These are phyloP conservation scores for Citrullus amarus DNA, from an alignment of 306 rosid genomes.

Conservation along the genomic window DNA sequence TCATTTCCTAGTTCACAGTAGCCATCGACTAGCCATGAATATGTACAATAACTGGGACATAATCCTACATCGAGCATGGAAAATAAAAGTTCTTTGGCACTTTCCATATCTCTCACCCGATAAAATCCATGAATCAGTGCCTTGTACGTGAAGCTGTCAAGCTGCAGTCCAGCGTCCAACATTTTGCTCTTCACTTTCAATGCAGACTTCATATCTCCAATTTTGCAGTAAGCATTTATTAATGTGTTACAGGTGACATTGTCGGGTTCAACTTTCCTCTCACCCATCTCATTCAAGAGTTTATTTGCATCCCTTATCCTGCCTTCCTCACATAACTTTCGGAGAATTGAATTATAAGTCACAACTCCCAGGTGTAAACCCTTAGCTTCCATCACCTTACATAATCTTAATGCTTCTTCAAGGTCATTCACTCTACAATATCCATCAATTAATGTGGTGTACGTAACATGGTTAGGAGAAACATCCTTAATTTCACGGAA, in stretches of 20 bases:
- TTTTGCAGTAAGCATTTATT: conserved; percentile 77
- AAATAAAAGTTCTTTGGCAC: conserved; percentile 46
- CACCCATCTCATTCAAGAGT: conserved; percentile 71
- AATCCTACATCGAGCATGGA: conserved; percentile 60
- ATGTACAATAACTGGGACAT: conserved; percentile 52
- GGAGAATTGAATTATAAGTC: conserved; percentile 68
- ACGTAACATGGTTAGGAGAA: conserved; percentile 59
- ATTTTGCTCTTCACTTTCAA: conserved; percentile 60
- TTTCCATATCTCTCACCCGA: conserved; percentile 39
- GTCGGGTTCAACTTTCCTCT: conserved; percentile 61
- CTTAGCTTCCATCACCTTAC: conserved; percentile 51
- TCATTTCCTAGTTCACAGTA: conserved; percentile 43
- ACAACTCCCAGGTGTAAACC: conserved; percentile 68
- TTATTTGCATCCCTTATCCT: conserved; percentile 73
- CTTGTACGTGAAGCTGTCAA: conserved; percentile 60
- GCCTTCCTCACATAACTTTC: conserved; percentile 65
- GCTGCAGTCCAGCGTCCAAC: conserved; percentile 67
- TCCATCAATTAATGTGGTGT: conserved; percentile 77
- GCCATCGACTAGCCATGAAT: conserved; percentile 70
- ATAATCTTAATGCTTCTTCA: conserved; percentile 54
- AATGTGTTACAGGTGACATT: conserved; percentile 81
- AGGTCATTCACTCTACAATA: conserved; percentile 56
- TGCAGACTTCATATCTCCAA: conserved; percentile 68
- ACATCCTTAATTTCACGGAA: conserved; percentile 49
- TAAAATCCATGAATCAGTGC: conserved; percentile 81